A percentile compares a stretch with the other conserved stretches of the same genome.
phyloP scores from a whole-genome alignment of 768 basidiomycete species.

The Amanita pallidorosea region DNA sequence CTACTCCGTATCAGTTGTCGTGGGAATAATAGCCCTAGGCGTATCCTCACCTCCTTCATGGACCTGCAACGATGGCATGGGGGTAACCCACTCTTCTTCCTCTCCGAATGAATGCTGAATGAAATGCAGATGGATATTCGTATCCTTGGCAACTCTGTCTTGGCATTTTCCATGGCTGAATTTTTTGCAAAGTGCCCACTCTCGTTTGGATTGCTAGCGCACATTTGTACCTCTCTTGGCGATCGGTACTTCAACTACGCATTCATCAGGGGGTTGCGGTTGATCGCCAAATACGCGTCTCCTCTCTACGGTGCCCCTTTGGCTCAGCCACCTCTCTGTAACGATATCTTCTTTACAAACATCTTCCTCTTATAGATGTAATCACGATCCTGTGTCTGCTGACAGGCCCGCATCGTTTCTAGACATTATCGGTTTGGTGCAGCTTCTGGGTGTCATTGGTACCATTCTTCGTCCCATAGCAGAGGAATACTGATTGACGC shows the following conservation, averaged over 20 bases:
- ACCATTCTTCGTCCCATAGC: not conserved
- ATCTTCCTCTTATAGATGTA: slow-evolving; percentile 26
- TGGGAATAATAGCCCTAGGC: too few species aligned
- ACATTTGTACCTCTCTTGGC: slow-evolving; percentile 34
- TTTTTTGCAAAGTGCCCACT: slow-evolving; percentile 43
- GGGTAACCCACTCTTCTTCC: too few species aligned
- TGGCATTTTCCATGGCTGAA: slow-evolving; percentile 47
- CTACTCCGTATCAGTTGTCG: too few species aligned
- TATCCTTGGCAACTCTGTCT: slow-evolving; percentile 36
- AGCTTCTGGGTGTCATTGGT: slow-evolving; percentile 50
- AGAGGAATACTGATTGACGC: not conserved
- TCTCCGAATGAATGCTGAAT: not conserved
- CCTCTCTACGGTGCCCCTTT: not conserved
- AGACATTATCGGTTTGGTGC: slow-evolving; percentile 22
- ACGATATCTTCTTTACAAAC: slow-evolving; percentile 10
- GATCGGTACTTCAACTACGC: not conserved
- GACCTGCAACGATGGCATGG: too few species aligned
- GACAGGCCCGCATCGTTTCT: too few species aligned
- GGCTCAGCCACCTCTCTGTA: too few species aligned
- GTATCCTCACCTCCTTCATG: too few species aligned
- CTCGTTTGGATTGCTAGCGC: slow-evolving; percentile 51
- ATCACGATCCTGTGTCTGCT: slow-evolving; percentile 24
- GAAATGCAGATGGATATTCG: slow-evolving; percentile 32
- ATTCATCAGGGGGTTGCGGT: slow-evolving; percentile 39
- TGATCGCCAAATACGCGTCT: slow-evolving; percentile 30